Percentiles rank a stretch among this genome's conserved stretches.
Conservation (phyloP, 1,284 basidiomycete genomes). For the Fistulinella cinereoalba region DNA sequence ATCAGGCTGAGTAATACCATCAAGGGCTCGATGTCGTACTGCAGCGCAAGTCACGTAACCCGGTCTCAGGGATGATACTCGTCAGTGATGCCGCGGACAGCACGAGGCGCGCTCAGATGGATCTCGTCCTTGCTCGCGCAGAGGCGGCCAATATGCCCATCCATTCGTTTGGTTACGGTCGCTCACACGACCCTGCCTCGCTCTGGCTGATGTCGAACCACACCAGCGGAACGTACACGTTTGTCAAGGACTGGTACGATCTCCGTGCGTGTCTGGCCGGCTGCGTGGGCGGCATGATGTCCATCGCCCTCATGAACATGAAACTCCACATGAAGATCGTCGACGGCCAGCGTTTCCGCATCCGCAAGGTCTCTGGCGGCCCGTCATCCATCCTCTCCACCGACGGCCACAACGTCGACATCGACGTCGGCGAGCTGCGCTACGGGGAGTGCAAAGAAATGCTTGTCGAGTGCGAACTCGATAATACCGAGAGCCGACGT, state of each 20-base stretch:
- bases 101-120: slow-evolving; percentile 96
- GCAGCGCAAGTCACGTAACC: slow-evolving; percentile 89
- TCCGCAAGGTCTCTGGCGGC: slow-evolving; percentile 87
- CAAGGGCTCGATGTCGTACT: slow-evolving; percentile 87
- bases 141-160: slow-evolving; percentile 96
- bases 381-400: slow-evolving; percentile 79
- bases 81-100: slow-evolving; percentile 90
- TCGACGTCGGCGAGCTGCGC: slow-evolving; percentile 90
- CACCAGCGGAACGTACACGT: slow-evolving; percentile 95
- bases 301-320: slow-evolving; percentile 84
- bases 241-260: slow-evolving; percentile 95
- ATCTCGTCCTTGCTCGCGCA: slow-evolving; percentile 91
- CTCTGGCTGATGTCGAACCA: slow-evolving; percentile 99
- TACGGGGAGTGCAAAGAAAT: slow-evolving; percentile 94
- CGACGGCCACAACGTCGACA: slow-evolving; percentile 89
- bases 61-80: slow-evolving; percentile 86
- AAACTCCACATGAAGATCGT: slow-evolving; percentile 90
- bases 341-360: slow-evolving; percentile 79
- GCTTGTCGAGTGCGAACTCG: slow-evolving; percentile 89
- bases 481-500: slow-evolving; percentile 62
- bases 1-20: neutral
- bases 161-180: slow-evolving; percentile 95
- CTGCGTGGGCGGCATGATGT: slow-evolving; percentile 92
- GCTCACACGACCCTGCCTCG: slow-evolving; percentile 95
- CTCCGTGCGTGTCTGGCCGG: slow-evolving; percentile 87